Base-by-base conservation (phyloP, 345 rosid genomes). In the Brassica juncea region DNA sequence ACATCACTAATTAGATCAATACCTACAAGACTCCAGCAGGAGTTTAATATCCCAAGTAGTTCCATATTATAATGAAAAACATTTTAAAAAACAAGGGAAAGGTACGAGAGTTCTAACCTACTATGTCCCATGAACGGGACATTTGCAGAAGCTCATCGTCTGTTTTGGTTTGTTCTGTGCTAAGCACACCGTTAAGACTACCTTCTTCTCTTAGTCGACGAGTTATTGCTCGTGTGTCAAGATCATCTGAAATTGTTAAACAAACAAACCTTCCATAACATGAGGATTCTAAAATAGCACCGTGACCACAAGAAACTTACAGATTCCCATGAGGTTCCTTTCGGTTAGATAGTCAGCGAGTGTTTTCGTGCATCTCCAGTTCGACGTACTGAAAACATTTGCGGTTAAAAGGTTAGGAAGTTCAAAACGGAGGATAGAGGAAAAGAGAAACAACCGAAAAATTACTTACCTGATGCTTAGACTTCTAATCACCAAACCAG, bases 181-280 rank as follows among this genome's bases (percentile, higher is more conserved):
- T 93, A 75, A 96, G 80, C 28, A 93, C 95, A 71, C 99, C 97
- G n/a, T 88, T 87, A 80, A 96, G 97, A 82, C 97, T 96, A 80
- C 98, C 99, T 70, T 92, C 94, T 86, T 96, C 88, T 86, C 98
- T 91, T 78, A 93, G 84, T 65, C 98, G 87, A 28, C 94, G 89
- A 59, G 98, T 96, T 76, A 96, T 96, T 68, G 99, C 97, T 65
- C 97, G 90, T 2, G 97, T 96, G 76, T 96, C 98, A 72, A 92
- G 93, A 84, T 96, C 98, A 88, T 88, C 98, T 96, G 83, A 81
- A 12, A 68, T 64, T 62, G 25, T 5, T 9, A 30, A 61, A 27
- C 66, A 55, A 83, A 60, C 49, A 70, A 59, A 67, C 11, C 16
- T 37, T 64, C 2, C 15, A 49, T 58, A 65, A 37, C 42, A 9